Evolutionary conservation across 2,329 filamentous ascomycete genomes (phyloP).

Genomic region (Ophiostoma perfectum): DNA sequence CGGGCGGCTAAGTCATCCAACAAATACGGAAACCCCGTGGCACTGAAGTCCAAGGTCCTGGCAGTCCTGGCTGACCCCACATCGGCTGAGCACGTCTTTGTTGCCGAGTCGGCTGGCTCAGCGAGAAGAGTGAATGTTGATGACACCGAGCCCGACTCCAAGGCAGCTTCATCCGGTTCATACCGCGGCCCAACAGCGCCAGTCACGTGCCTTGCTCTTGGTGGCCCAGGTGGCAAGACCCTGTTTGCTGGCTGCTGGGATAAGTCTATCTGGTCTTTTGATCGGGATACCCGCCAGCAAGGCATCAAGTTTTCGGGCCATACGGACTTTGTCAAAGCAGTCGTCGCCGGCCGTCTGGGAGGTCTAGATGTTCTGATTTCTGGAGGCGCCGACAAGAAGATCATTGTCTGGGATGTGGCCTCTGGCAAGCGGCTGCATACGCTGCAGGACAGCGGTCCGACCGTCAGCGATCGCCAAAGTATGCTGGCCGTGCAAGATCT

Average conservation of each 20-base stretch:
- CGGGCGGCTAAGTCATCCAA: slow-evolving; percentile 69
- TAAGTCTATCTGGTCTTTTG: slow-evolving; percentile 84
- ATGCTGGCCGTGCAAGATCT: slow-evolving; percentile 79
- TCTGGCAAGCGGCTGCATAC: slow-evolving; percentile 66
- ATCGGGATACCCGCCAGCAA: slow-evolving; percentile 51
- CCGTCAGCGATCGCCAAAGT: slow-evolving; percentile 38
- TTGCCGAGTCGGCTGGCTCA: slow-evolving; percentile 82
- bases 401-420: slow-evolving; percentile 74
- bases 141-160: slow-evolving; percentile 47
- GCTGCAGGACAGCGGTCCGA: slow-evolving; percentile 57
- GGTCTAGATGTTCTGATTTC: slow-evolving; percentile 63
- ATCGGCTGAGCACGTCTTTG: slow-evolving; percentile 57
- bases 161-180: slow-evolving; percentile 31
- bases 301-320: slow-evolving; percentile 68
- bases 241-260: slow-evolving; percentile 93
- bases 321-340: slow-evolving; percentile 82
- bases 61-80: slow-evolving; percentile 64
- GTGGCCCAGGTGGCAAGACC: slow-evolving; percentile 49
- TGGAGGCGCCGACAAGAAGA: slow-evolving; percentile 71
- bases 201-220: slow-evolving; percentile 68
- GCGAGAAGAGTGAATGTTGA: slow-evolving; percentile 69
- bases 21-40: slow-evolving; percentile 73
- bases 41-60: slow-evolving; percentile 78
- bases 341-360: slow-evolving; percentile 58
- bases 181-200: slow-evolving; percentile 76